phyloP scores from a whole-genome alignment of 306 rosid genomes.

The Pachyrhizus erosus region DNA sequence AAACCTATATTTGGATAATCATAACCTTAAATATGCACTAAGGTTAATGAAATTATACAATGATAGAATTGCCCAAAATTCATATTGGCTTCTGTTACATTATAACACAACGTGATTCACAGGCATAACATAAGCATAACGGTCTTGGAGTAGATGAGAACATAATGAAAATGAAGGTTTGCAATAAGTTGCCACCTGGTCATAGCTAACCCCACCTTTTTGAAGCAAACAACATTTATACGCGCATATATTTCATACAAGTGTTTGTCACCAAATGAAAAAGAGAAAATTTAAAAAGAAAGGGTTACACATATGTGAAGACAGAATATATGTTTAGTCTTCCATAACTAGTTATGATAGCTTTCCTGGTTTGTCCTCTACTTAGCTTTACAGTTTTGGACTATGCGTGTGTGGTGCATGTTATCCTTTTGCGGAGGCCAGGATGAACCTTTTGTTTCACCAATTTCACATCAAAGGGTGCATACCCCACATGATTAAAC shows the following conservation, averaged over 20 bases:
- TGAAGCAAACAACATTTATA: not conserved
- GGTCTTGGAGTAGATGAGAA: slow-evolving; percentile 16
- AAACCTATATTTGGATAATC: slow-evolving; percentile 15
- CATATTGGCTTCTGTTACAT: slow-evolving; percentile 31
- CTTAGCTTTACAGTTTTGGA: slow-evolving; percentile 44
- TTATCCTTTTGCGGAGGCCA: slow-evolving; percentile 34
- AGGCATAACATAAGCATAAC: slow-evolving; percentile 33
- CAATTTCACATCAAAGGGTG: slow-evolving; percentile 46
- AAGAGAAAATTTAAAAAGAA: slow-evolving; percentile 36
- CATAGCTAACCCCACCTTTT: slow-evolving; percentile 39
- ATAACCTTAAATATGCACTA: not conserved
- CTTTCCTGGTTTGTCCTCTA: slow-evolving; percentile 46
- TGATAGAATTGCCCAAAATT: not conserved
- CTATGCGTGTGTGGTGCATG: slow-evolving; percentile 41
- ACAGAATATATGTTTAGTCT: slow-evolving; percentile 49
- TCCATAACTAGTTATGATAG: slow-evolving; percentile 50
- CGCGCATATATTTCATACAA: not conserved
- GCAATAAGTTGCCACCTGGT: slow-evolving; percentile 35
- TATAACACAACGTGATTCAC: slow-evolving; percentile 40
- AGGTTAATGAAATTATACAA: not conserved
- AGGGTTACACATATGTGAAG: slow-evolving; percentile 29
- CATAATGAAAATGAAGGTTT: slow-evolving; percentile 42
- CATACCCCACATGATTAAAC: slow-evolving; percentile 43
- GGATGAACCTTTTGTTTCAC: slow-evolving; percentile 31
- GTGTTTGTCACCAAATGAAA: slow-evolving; percentile 8